phyloP scores from a whole-genome alignment of 2,329 filamentous ascomycete genomes.

The Colletotrichum tamarilloi region DNA sequence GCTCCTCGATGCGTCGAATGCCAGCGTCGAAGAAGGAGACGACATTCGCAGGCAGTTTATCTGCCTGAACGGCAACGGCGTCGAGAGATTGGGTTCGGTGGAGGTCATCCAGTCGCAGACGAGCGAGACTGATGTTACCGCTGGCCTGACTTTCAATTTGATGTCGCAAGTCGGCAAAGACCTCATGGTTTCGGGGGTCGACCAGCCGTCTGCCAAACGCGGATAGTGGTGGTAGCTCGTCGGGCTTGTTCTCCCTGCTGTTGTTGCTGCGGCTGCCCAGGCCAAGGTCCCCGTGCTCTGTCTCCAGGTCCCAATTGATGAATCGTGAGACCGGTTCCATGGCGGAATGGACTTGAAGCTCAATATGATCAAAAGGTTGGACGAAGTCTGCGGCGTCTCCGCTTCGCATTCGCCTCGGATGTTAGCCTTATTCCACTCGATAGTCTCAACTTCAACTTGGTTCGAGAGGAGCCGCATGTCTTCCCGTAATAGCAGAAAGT shows the following conservation, averaged over 20 bases:
- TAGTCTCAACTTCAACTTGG: not conserved
- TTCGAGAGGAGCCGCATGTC: not conserved
- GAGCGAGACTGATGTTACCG: slow-evolving; percentile 4
- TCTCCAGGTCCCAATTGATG: slow-evolving; percentile 12
- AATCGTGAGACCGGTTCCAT: not conserved
- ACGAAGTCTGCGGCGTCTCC: slow-evolving; percentile 1
- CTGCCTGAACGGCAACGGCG: not conserved
- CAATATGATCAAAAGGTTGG: slow-evolving; percentile 13
- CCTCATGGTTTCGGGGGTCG: not conserved
- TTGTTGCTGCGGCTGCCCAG: not conserved
- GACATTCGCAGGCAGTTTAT: slow-evolving; percentile 8
- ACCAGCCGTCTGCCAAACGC: not conserved
- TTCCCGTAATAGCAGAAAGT: not conserved
- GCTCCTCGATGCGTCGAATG: slow-evolving; percentile 9
- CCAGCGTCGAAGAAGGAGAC: slow-evolving; percentile 1
- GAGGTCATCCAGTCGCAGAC: not conserved
- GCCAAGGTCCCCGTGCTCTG: slow-evolving; percentile 1
- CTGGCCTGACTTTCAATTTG: not conserved
- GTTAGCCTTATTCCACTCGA: not conserved
- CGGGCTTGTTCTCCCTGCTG: not conserved
- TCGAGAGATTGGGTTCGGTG: not conserved
- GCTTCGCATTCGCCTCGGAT: not conserved
- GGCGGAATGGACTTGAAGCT: not conserved
- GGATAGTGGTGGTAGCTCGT: slow-evolving; percentile 2
- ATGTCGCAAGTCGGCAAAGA: not conserved